Evolutionary conservation across 768 basidiomycete species (phyloP).

Genomic region (Mycena belliarum): DNA sequence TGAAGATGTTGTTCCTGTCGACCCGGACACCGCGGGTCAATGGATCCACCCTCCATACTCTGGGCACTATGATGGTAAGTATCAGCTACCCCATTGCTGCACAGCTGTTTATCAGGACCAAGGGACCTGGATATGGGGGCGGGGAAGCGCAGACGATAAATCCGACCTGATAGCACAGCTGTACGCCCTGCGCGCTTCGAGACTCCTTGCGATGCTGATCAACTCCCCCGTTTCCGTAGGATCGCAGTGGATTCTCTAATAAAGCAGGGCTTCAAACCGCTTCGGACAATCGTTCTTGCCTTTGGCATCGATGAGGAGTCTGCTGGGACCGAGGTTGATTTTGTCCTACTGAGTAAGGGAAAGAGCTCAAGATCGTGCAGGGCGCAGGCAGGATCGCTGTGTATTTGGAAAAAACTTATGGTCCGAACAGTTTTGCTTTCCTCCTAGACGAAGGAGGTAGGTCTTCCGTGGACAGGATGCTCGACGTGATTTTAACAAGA

Average conservation of each 20-base stretch:
- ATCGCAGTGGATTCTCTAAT: constrained; percentile 29
- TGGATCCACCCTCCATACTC: constrained; percentile 68
- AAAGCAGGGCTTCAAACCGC: constrained; percentile 30
- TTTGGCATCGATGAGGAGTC: constrained; percentile 58
- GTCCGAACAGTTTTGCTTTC: constrained; percentile 53
- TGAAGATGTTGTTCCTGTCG: constrained; percentile 69
- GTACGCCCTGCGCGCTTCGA: constrained; percentile 2
- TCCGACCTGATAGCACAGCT: constrained; percentile 45
- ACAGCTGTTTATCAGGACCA: neutral
- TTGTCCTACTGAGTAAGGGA: neutral
- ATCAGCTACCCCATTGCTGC: constrained; percentile 2
- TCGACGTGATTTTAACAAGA: neutral
- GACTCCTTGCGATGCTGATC: neutral
- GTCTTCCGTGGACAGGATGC: neutral
- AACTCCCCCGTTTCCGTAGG: constrained; percentile 16
- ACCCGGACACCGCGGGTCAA: constrained; percentile 48
- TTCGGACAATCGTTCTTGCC: constrained; percentile 35
- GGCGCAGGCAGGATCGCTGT: constrained; percentile 39
- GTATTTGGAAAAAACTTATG: constrained; percentile 49
- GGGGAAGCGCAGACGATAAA: constrained; percentile 59
- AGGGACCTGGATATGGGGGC: constrained; percentile 57
- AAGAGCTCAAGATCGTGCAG: constrained; percentile 25
- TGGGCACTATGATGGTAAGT: constrained; percentile 55
- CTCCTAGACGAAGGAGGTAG: constrained; percentile 64
- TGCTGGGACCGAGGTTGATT: constrained; percentile 29